Percentiles rank a stretch among this genome's conserved stretches.
Evolutionary conservation across 2,329 filamentous ascomycete species (phyloP).

Genomic region (Botrytis paeoniae): DNA sequence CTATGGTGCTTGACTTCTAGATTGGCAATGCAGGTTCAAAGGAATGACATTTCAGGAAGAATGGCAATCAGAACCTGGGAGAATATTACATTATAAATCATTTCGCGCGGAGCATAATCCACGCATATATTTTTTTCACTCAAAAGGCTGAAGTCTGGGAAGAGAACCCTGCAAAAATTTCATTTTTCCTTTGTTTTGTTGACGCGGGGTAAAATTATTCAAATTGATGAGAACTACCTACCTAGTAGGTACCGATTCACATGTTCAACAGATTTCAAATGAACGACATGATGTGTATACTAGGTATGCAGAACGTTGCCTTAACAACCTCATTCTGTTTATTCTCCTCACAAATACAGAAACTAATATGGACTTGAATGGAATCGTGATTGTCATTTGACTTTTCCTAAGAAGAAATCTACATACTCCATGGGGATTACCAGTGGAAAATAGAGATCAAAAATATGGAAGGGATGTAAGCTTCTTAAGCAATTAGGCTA

Average conservation of each 20-base stretch:
- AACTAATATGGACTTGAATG: background rate
- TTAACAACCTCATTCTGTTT: too few relatives aligned
- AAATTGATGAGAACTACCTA: background rate
- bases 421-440: constrained; percentile 24
- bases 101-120: background rate
- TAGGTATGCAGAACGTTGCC: background rate
- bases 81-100: background rate
- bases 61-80: background rate
- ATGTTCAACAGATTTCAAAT: background rate
- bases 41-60: background rate
- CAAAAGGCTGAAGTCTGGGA: constrained; percentile 7
- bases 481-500: constrained; percentile 35
- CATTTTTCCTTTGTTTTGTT: background rate
- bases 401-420: constrained; percentile 26
- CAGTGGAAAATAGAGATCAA: constrained; percentile 26
- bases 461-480: constrained; percentile 22
- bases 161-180: constrained; percentile 4
- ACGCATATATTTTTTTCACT: background rate
- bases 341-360: background rate
- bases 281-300: background rate
- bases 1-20: background rate
- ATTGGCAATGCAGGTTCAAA: background rate
- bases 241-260: background rate
- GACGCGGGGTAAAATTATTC: background rate
- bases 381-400: constrained; percentile 26